These are phyloP conservation scores for Perilla frutescens DNA, from an alignment of 257 asterid genomes.

Conservation along the genomic window DNA sequence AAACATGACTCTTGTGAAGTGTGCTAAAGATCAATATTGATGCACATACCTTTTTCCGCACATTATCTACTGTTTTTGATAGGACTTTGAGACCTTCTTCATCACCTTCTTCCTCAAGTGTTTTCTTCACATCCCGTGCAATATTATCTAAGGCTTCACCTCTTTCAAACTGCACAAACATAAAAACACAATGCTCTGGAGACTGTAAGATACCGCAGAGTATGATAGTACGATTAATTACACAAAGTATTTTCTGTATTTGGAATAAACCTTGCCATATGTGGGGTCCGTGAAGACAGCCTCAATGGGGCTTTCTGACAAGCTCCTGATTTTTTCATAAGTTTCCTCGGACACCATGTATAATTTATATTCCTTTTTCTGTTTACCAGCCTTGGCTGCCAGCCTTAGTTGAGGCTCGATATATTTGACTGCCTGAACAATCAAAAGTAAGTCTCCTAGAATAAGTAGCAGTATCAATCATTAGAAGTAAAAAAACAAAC, in stretches of 20 bases:
- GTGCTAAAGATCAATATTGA: constrained; percentile 16
- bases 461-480: constrained; percentile 27
- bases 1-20: background rate
- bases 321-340: constrained; percentile 76
- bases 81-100: constrained; percentile 80
- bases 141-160: constrained; percentile 96
- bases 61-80: constrained; percentile 85
- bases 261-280: constrained; percentile 79
- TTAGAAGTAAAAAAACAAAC: constrained; percentile 28
- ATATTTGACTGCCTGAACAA: constrained; percentile 82
- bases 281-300: constrained; percentile 90
- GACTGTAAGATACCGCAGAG: background rate
- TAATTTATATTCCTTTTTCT: constrained; percentile 74
- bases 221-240: constrained; percentile 12
- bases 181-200: constrained; percentile 33
- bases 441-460: constrained; percentile 43
- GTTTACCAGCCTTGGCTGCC: constrained; percentile 91
- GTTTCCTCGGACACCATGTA: constrained; percentile 74
- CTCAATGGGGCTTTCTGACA: constrained; percentile 84
- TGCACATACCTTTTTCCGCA: constrained; percentile 80
- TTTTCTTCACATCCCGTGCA: constrained; percentile 67
- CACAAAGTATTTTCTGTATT: constrained; percentile 18
- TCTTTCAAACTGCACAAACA: constrained; percentile 73
- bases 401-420: constrained; percentile 90
- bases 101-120: constrained; percentile 79